Conservation (phyloP, 1,284 basidiomycete species). For the Ustilago tritici region DNA sequence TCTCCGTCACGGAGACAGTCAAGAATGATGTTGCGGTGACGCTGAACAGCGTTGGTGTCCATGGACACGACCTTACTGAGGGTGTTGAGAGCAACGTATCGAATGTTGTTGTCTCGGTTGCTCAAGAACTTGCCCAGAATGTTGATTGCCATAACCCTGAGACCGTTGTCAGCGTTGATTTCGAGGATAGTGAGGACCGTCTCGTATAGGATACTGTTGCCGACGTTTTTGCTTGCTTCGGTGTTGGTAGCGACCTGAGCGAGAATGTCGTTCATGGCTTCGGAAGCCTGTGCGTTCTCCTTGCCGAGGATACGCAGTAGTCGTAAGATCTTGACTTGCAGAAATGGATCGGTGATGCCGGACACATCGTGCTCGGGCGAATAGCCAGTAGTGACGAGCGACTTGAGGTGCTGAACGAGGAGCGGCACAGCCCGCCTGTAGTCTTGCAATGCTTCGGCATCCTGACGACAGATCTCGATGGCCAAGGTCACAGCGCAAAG, state of each 20-base stretch:
- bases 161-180: constrained; percentile 93
- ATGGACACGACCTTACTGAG: constrained; percentile 98
- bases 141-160: constrained; percentile 99
- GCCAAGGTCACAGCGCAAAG: constrained; percentile 93
- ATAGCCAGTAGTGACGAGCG: constrained; percentile 94
- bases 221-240: constrained; percentile 96
- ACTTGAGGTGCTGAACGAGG: constrained; percentile 94
- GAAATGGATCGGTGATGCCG: constrained; percentile 97
- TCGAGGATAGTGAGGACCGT: constrained; percentile 97
- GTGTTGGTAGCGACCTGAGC: constrained; percentile 99
- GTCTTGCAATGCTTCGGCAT: constrained; percentile 80
- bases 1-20: constrained; percentile 98
- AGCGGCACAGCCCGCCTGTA: constrained; percentile 93
- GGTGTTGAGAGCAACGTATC: constrained; percentile 97
- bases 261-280: constrained; percentile 98
- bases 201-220: constrained; percentile 97
- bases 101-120: constrained; percentile 97
- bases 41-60: constrained; percentile 97
- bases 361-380: constrained; percentile 99
- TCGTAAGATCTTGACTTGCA: constrained; percentile 97
- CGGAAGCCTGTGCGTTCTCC: constrained; percentile 85
- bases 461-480: constrained; percentile 90
- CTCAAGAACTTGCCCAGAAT: constrained; percentile 98
- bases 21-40: constrained; percentile 96
- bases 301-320: constrained; percentile 87